Percentiles rank a stretch among this genome's conserved stretches.
Evolutionary conservation across 345 rosid species (phyloP).

Genomic region (Durio zibethinus): DNA sequence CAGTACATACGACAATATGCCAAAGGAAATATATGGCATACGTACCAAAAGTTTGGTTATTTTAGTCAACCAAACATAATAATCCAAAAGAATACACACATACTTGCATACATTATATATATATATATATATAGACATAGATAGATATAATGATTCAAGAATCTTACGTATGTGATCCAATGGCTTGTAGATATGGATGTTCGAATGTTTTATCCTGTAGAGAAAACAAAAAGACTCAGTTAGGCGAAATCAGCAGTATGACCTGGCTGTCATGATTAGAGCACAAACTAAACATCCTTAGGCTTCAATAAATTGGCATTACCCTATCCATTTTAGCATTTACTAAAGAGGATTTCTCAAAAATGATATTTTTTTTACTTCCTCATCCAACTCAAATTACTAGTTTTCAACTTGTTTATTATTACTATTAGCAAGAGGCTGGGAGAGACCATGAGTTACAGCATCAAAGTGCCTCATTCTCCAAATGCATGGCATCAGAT

Average conservation of each 20-base stretch:
- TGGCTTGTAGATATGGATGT: slow-evolving; percentile 93
- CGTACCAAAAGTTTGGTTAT: neutral
- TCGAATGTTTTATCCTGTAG: slow-evolving; percentile 86
- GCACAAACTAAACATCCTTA: neutral
- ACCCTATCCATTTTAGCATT: neutral
- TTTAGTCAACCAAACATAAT: neutral
- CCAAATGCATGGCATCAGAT: neutral
- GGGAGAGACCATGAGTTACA: neutral
- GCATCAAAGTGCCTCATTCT: neutral
- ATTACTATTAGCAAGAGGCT: neutral
- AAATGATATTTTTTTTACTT: neutral
- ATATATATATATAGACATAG: neutral
- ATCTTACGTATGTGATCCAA: slow-evolving; percentile 92
- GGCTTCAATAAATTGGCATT: neutral
- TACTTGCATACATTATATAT: neutral
- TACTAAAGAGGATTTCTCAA: neutral
- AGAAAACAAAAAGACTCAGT: slow-evolving; percentile 13
- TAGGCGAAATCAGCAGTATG: slow-evolving; percentile 12
- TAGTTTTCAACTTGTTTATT: neutral
- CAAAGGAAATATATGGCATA: neutral
- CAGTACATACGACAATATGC: neutral
- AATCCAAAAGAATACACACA: neutral
- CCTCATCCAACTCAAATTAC: neutral
- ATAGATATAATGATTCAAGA: neutral
- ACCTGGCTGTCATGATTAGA: neutral